These are phyloP conservation scores for Phycomyces blakesleeanus DNA, from an alignment of 192 early-diverging fungal genomes.

Conservation along the genomic window DNA sequence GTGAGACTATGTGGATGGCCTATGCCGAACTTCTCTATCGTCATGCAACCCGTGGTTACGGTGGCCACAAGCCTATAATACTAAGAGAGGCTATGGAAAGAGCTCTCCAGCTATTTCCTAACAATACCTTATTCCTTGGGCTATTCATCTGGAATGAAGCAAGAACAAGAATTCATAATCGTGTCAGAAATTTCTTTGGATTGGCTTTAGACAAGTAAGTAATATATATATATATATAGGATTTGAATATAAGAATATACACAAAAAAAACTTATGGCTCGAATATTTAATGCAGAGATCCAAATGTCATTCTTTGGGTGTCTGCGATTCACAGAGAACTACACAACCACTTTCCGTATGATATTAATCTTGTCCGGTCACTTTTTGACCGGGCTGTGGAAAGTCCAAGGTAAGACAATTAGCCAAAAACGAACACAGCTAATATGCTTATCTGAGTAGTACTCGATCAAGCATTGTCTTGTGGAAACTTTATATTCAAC, in stretches of 20 bases:
- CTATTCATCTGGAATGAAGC: slow-evolving; percentile 60
- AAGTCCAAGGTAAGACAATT: slow-evolving; percentile 34
- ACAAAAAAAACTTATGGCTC: slow-evolving; percentile 6
- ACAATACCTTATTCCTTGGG: slow-evolving; percentile 50
- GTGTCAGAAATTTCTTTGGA: slow-evolving; percentile 46
- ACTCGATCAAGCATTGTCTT: slow-evolving; percentile 45
- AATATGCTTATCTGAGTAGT: slow-evolving; percentile 26
- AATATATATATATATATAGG: not conserved
- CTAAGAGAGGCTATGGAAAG: slow-evolving; percentile 41
- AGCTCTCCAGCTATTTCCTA: slow-evolving; percentile 49
- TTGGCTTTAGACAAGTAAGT: slow-evolving; percentile 38
- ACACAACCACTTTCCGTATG: slow-evolving; percentile 46
- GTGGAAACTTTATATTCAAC: slow-evolving; percentile 61
- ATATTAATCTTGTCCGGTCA: slow-evolving; percentile 51
- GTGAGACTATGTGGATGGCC: slow-evolving; percentile 35
- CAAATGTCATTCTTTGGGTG: slow-evolving; percentile 51
- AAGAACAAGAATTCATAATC: slow-evolving; percentile 54
- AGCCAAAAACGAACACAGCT: not conserved
- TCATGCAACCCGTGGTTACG: slow-evolving; percentile 20
- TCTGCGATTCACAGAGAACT: slow-evolving; percentile 56
- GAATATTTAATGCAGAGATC: slow-evolving; percentile 42
- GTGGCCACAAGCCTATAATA: slow-evolving; percentile 34
- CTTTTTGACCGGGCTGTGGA: slow-evolving; percentile 55
- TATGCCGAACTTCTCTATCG: slow-evolving; percentile 38
- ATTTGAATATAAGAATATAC: slow-evolving; percentile 1